Evolutionary conservation across 768 basidiomycete genomes (phyloP).

Genomic region (Trametes meyenii): DNA sequence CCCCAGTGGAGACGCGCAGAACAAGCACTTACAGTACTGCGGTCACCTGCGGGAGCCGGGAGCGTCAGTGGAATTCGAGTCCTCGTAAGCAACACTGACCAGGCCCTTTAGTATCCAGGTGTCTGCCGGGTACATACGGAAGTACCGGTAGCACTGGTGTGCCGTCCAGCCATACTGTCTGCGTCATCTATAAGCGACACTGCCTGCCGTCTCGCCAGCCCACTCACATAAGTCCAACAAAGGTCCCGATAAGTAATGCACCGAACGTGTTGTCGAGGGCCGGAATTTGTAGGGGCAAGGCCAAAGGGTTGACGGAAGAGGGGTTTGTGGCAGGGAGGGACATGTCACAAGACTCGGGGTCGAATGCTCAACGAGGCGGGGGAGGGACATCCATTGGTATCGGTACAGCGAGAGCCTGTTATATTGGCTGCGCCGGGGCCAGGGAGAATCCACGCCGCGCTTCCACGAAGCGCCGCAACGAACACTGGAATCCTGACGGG

Average conservation of each 20-base stretch:
- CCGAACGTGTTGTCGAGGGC: conserved; percentile 14
- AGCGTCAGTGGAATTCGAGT: neutral
- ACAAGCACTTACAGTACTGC: conserved; percentile 1
- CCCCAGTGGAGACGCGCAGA: neutral
- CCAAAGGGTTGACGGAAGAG: neutral
- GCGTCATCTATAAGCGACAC: neutral
- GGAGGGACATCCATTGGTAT: no score
- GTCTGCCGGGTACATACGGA: conserved; percentile 6
- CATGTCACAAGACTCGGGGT: no score
- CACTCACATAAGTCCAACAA: conserved; percentile 14
- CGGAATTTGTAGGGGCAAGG: neutral
- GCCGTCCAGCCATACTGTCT: conserved; percentile 20
- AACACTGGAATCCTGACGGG: no score
- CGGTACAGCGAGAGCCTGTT: no score
- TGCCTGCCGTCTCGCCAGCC: neutral
- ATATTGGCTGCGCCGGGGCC: no score
- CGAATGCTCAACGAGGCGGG: no score
- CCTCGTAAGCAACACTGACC: neutral
- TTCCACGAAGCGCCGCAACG: no score
- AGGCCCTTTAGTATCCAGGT: conserved; percentile 1
- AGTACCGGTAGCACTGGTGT: conserved; percentile 13
- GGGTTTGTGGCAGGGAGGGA: neutral
- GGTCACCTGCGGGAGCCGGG: neutral
- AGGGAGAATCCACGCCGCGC: no score
- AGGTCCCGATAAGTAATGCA: conserved; percentile 17